Percentiles rank a stretch among this genome's conserved stretches.
Conservation (phyloP, 192 early-diverging fungal species). For the Ambispora gerdemannii region DNA sequence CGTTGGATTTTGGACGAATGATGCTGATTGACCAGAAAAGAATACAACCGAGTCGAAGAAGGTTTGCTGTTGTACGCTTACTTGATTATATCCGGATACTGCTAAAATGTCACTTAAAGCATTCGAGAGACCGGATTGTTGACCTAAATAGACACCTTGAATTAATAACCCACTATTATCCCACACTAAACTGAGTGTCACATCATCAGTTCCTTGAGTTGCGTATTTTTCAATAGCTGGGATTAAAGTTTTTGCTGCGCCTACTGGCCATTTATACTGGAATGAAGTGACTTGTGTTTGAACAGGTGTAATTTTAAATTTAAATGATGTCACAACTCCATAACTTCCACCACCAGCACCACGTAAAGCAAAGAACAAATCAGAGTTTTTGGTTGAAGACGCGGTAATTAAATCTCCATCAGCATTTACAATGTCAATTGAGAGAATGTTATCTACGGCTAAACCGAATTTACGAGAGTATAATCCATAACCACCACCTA, state of each 20-base stretch:
- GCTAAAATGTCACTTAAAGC: slow-evolving; percentile 5
- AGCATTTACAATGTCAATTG: slow-evolving; percentile 46
- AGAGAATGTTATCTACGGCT: slow-evolving; percentile 48
- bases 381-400: slow-evolving; percentile 45
- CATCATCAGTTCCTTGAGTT: slow-evolving; percentile 27
- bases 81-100: neutral
- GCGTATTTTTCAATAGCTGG: slow-evolving; percentile 30
- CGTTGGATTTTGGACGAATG: neutral
- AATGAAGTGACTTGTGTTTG: slow-evolving; percentile 39
- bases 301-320: slow-evolving; percentile 33
- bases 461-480: slow-evolving; percentile 50
- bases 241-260: slow-evolving; percentile 27
- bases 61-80: slow-evolving; percentile 29
- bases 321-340: slow-evolving; percentile 46
- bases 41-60: slow-evolving; percentile 35
- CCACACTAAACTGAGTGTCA: slow-evolving; percentile 32
- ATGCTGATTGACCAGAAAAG: slow-evolving; percentile 25
- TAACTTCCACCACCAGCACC: slow-evolving; percentile 58
- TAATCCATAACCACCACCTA: slow-evolving; percentile 58
- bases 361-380: slow-evolving; percentile 61
- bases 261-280: slow-evolving; percentile 28
- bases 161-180: slow-evolving; percentile 27
- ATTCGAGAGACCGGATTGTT: slow-evolving; percentile 11
- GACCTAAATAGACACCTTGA: slow-evolving; percentile 37
- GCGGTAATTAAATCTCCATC: neutral